These are phyloP conservation scores for Solanum hybrid DNA, from an alignment of 305 asterid genomes.

Conservation along the genomic window DNA sequence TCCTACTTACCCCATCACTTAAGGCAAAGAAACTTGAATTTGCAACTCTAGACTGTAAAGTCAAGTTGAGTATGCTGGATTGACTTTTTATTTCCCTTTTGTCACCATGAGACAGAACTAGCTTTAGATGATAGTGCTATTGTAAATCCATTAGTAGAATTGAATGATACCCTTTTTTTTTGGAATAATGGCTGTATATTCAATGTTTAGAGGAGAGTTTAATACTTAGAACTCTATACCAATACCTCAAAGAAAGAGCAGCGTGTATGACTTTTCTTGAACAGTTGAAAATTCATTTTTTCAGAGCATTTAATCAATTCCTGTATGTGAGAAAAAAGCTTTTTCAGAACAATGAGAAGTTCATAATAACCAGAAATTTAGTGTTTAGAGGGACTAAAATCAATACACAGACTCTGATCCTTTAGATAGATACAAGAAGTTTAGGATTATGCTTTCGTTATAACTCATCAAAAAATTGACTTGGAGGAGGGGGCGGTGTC, in stretches of 20 bases:
- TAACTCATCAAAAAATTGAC: not conserved
- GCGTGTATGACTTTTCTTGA: not conserved
- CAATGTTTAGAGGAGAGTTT: not conserved
- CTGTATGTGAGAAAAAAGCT: not conserved
- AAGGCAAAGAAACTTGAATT: not conserved
- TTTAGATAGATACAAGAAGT: not conserved
- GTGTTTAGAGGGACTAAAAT: not conserved
- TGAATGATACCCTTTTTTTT: not conserved
- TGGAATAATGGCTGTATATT: not conserved
- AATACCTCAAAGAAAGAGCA: not conserved
- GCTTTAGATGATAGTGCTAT: not conserved
- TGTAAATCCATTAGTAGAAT: not conserved
- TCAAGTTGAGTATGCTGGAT: not conserved
- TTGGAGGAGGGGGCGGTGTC: not conserved
- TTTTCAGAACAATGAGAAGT: not conserved
- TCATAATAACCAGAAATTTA: not conserved
- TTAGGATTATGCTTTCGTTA: not conserved
- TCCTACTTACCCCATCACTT: not conserved
- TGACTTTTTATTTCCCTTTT: not conserved
- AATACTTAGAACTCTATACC: not conserved
- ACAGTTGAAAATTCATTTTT: not conserved
- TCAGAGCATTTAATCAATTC: not conserved
- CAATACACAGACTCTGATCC: not conserved
- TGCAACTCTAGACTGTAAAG: not conserved
- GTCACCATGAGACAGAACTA: not conserved